A percentile compares a stretch with the other conserved stretches of the same genome.
These are phyloP conservation scores for Prunus armeniaca DNA, from an alignment of 306 rosid species.

Conservation along the genomic window DNA sequence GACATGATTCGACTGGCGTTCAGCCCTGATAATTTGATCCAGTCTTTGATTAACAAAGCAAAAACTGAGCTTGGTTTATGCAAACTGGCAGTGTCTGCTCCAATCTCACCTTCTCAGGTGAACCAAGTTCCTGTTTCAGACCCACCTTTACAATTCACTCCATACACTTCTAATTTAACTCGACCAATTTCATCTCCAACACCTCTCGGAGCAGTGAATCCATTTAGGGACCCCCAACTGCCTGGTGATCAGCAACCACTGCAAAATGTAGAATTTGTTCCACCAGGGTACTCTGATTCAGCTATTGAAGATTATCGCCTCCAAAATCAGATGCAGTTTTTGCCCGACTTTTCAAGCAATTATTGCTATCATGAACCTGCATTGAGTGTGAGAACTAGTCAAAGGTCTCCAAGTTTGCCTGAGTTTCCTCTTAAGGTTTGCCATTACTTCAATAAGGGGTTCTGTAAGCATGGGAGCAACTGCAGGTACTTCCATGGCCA, in stretches of 20 bases:
- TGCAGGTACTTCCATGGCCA: slow-evolving; percentile 44
- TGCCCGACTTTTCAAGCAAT: slow-evolving; percentile 31
- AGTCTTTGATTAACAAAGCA: slow-evolving; percentile 35
- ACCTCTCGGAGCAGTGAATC: slow-evolving; percentile 17
- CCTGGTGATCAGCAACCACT: slow-evolving; percentile 25
- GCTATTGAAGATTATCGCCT: slow-evolving; percentile 23
- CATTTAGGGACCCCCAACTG: slow-evolving; percentile 32
- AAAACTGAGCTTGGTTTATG: slow-evolving; percentile 37
- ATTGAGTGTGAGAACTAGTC: slow-evolving; percentile 27
- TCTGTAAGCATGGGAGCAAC: slow-evolving; percentile 44
- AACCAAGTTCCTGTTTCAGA: slow-evolving; percentile 29
- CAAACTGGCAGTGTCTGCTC: slow-evolving; percentile 19
- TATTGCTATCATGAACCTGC: slow-evolving; percentile 30
- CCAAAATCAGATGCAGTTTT: slow-evolving; percentile 27
- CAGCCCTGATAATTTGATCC: slow-evolving; percentile 39
- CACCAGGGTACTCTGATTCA: slow-evolving; percentile 26
- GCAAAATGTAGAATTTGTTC: slow-evolving; percentile 24
- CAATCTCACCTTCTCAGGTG: slow-evolving; percentile 34
- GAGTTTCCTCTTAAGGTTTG: slow-evolving; percentile 40
- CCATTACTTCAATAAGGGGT: slow-evolving; percentile 49
- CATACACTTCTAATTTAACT: slow-evolving; percentile 14
- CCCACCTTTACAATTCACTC: slow-evolving; percentile 21
- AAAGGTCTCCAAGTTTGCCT: slow-evolving; percentile 43
- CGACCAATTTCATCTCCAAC: slow-evolving; percentile 24
- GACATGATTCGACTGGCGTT: slow-evolving; percentile 47